These are phyloP conservation scores for Penicillium paxilli DNA, from an alignment of 495 filamentous ascomycete species.

Conservation along the genomic window DNA sequence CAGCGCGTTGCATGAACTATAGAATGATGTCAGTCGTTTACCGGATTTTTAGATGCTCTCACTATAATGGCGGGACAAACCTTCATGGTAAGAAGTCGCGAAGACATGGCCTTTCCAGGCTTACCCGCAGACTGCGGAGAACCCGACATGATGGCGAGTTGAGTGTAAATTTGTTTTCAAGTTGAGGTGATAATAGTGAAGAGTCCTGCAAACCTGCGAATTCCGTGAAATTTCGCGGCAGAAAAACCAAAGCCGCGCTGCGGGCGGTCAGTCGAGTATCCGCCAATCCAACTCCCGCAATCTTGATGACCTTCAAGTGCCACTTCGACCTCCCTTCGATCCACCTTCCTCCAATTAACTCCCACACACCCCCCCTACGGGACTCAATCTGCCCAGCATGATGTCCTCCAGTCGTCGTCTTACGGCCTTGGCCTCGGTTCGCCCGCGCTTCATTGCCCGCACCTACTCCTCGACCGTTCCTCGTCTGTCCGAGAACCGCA, in stretches of 20 bases:
- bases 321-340: constrained; percentile 21
- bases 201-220: too few relatives aligned
- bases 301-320: constrained; percentile 22
- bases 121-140: constrained; percentile 15
- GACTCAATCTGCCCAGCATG: constrained; percentile 48
- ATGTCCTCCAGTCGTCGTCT: constrained; percentile 56
- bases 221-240: constrained; percentile 17
- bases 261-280: constrained; percentile 14
- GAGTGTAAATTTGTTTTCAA: too few relatives aligned
- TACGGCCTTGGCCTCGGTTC: constrained; percentile 36
- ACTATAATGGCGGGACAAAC: constrained; percentile 29
- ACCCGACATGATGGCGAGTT: constrained; percentile 36
- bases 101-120: constrained; percentile 74
- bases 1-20: constrained; percentile 94
- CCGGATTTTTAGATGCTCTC: neutral
- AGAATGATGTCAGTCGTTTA: constrained; percentile 11
- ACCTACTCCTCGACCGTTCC: constrained; percentile 50
- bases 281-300: constrained; percentile 29
- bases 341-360: constrained; percentile 15
- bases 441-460: constrained; percentile 38
- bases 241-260: constrained; percentile 13
- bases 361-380: constrained; percentile 10
- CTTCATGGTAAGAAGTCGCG: constrained; percentile 90
- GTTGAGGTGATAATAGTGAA: too few relatives aligned
- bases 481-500: constrained; percentile 49